phyloP scores from a whole-genome alignment of 2,329 filamentous ascomycete species.

The Purpureocillium lavendulum region DNA sequence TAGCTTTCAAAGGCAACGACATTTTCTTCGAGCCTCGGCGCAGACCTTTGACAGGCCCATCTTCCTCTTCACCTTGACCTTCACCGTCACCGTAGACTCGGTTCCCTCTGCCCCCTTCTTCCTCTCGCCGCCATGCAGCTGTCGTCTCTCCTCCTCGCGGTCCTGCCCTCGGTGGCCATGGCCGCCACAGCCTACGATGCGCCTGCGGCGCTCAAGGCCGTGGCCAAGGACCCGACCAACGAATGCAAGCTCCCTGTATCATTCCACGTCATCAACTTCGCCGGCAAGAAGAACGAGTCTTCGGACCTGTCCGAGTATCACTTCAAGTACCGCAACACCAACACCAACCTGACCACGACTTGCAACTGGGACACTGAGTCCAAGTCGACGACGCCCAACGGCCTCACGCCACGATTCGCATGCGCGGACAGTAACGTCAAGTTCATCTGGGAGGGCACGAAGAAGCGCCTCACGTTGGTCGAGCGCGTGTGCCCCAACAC shows the following conservation, averaged over 20 bases:
- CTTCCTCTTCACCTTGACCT: no score
- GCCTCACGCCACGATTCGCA: conserved; percentile 26
- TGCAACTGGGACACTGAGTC: conserved; percentile 37
- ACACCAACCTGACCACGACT: conserved; percentile 28
- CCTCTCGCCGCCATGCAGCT: conserved; percentile 3
- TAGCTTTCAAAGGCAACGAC: no score
- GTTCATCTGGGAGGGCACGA: conserved; percentile 30
- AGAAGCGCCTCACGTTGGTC: conserved; percentile 28
- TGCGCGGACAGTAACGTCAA: conserved; percentile 32
- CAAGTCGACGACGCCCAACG: conserved; percentile 19
- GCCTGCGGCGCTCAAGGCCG: conserved; percentile 14
- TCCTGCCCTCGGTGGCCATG: conserved; percentile 10
- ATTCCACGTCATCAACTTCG: conserved; percentile 31
- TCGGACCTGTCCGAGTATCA: conserved; percentile 20
- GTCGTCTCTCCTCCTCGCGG: conserved; percentile 4
- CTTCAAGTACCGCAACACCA: conserved; percentile 32
- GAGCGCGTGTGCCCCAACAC: conserved; percentile 32
- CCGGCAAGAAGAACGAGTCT: conserved; percentile 22
- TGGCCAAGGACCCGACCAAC: conserved; percentile 14
- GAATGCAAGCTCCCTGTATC: conserved; percentile 27
- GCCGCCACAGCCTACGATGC: conserved; percentile 17
- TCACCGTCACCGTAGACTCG: no score
- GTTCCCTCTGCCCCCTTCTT: no score
- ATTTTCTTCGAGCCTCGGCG: no score
- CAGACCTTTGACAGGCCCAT: no score